Conservation (phyloP, 148 eudicot species). For the Polygonum aviculare region DNA sequence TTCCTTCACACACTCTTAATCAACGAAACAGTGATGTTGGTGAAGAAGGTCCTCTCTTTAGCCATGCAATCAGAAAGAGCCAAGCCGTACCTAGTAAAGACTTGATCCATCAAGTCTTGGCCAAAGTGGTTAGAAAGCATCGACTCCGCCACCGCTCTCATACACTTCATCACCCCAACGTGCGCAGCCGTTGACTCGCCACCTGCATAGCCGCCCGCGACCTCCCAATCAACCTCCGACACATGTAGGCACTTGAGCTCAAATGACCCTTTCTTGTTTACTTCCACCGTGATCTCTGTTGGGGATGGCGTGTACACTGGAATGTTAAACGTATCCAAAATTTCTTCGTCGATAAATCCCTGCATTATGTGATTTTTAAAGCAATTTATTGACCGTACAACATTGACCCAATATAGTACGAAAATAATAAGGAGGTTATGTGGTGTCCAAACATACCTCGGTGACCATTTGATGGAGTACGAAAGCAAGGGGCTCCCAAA, state of each 20-base stretch:
- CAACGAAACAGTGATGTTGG: constrained; percentile 38
- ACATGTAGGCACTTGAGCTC: constrained; percentile 20
- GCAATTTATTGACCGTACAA: too few species aligned
- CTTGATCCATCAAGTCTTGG: constrained; percentile 24
- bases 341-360: constrained; percentile 46
- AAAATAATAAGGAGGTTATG: too few species aligned
- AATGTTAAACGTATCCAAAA: constrained; percentile 40
- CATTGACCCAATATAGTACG: too few species aligned
- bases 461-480: neutral
- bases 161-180: constrained; percentile 17
- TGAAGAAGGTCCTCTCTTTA: constrained; percentile 25
- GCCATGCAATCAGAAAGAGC: constrained; percentile 20
- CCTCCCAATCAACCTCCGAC: constrained; percentile 31
- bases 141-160: constrained; percentile 46
- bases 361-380: neutral
- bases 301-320: constrained; percentile 46
- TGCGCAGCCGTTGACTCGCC: neutral
- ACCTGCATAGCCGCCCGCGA: neutral
- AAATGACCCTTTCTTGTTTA: constrained; percentile 41
- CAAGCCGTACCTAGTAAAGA: constrained; percentile 22
- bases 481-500: neutral
- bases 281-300: constrained; percentile 26
- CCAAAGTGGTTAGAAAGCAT: constrained; percentile 47
- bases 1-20: neutral
- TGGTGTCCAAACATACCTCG: neutral